phyloP scores from a whole-genome alignment of 257 asterid genomes.

The Verbena officinalis region DNA sequence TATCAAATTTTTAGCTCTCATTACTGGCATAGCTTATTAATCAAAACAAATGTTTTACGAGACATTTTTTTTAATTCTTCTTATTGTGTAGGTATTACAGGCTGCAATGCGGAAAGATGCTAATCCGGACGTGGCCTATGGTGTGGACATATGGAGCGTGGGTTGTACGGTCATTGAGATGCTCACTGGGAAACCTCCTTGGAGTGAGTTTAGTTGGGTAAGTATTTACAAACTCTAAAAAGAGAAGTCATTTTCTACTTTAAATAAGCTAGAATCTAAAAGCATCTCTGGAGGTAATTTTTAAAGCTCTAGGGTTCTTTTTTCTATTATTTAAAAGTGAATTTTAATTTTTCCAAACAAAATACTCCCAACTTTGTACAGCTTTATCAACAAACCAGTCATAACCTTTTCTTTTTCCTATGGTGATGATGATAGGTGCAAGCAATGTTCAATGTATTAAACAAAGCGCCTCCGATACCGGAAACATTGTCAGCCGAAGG shows the following conservation, averaged over 20 bases:
- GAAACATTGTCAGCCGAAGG: constrained; percentile 69
- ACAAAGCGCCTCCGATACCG: constrained; percentile 75
- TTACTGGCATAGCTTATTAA: constrained; percentile 1
- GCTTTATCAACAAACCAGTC: constrained; percentile 6
- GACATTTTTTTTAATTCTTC: not conserved
- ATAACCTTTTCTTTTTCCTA: not conserved
- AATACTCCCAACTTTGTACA: no score
- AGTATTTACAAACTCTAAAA: not conserved
- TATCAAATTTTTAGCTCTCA: constrained; percentile 25
- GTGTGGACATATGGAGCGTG: constrained; percentile 88
- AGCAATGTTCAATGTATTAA: constrained; percentile 86
- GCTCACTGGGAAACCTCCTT: constrained; percentile 90
- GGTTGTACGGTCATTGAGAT: constrained; percentile 95
- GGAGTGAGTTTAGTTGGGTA: constrained; percentile 75
- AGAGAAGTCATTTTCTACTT: no score
- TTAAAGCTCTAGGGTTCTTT: not conserved
- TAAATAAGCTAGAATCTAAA: not conserved
- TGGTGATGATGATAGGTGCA: constrained; percentile 54
- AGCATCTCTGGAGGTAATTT: no score
- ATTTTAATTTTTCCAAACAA: no score
- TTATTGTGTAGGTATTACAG: constrained; percentile 63
- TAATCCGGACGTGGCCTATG: constrained; percentile 68
- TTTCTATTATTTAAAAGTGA: no score
- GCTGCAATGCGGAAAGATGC: constrained; percentile 74
- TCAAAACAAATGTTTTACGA: constrained; percentile 4